Evolutionary conservation across 2,329 filamentous ascomycete genomes (phyloP), one percentile per base, ranked within the genome.

Genomic region (Chalaropsis ovoidea): DNA sequence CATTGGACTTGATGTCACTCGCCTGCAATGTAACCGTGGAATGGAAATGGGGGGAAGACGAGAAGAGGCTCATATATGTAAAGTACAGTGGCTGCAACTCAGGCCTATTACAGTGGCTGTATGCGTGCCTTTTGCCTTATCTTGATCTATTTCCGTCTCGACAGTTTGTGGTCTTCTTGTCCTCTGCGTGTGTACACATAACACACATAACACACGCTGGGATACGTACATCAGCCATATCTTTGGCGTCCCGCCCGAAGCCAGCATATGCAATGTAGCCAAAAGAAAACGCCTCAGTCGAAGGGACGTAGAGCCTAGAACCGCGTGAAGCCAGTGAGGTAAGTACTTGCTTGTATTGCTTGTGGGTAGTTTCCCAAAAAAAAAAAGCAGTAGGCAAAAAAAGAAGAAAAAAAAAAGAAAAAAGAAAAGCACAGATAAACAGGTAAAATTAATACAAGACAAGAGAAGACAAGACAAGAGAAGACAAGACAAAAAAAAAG

Each of bases 231-330:
- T 11, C 47, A 49, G 5, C n/a, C 45, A 49, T 22, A 22, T 3
- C 11, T 49, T 22, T 49, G 47, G 47, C 47, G 22, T 49, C 19
- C 47, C 19, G 47, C 47, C 47, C 19, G 47, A n/a, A 49, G 47
- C n/a, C 13, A 49, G 47, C 47, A 49, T 49, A 19, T 49, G 47
- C 47, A 49, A 49, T 49, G 47, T 17, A 49, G 47, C 47, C 47
- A 49, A 22, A 49, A 31, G 17, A 49, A 22, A 49, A 31, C 31
- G 47, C 47, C 47, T 49, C n/a, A 22, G 47, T 22, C 13, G 47
- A 22, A 15, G 47, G 22, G 47, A 49, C 47, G n/a, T 22, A 49
- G 22, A 17, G 47, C 8, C n/a, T 49, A 49, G 47, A 49, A 49
- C 31, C 31, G 31, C 11, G 17, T 10, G 47, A 22, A 13, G 19